Base-by-base conservation (phyloP, 768 basidiomycete genomes). In the Austroboletus festivus region DNA sequence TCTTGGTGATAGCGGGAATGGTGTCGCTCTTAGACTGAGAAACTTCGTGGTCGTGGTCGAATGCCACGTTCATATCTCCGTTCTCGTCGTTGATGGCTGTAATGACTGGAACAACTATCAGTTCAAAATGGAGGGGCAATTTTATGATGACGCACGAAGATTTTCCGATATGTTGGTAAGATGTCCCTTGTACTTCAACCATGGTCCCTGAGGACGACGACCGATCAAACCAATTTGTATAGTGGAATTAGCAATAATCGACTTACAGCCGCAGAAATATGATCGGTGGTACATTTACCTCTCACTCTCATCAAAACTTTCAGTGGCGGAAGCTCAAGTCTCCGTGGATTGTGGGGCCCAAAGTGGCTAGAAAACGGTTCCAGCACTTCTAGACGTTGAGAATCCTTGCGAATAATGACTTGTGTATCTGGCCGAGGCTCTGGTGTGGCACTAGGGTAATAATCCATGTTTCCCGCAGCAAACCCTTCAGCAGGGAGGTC, bases 211-310 rank as follows among this genome's bases (percentile, higher is more conserved):
- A 20, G 47, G 38, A 51, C 20, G 34, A 51, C 13, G 30, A 21
- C 52, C 10, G 37, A 22, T 51, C 35, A 50, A 37, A 30, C 22
- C 42, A 28, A 47, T 28, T 47, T 20, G 15, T 30, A 19, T 24
- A 26, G 7, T n/a, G n/a, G n/a, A 35, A 35, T 30, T n/a, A 5
- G 28, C 26, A 37, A 40, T 42, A 19, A 15, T 26, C n/a, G 34
- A 71, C 83, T 43, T 57, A 89, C 89, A 26, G 96, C 96, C 33
- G 96, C 96, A 28, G 90, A 93, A 48, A 98, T 99, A 64, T 98
- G 96, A 62, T 99, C 96, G 16, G 96, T 99, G 12, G 96, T 99
- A 68, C 96, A 99, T 71, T 99, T 98, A n/a, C 96, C 96, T 55
- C 89, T 75, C 7, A 98, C 91, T 24, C 93, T 74, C 79, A 98